phyloP scores from a whole-genome alignment of 768 basidiomycete species.

The Leucocoprinus birnbaumii region DNA sequence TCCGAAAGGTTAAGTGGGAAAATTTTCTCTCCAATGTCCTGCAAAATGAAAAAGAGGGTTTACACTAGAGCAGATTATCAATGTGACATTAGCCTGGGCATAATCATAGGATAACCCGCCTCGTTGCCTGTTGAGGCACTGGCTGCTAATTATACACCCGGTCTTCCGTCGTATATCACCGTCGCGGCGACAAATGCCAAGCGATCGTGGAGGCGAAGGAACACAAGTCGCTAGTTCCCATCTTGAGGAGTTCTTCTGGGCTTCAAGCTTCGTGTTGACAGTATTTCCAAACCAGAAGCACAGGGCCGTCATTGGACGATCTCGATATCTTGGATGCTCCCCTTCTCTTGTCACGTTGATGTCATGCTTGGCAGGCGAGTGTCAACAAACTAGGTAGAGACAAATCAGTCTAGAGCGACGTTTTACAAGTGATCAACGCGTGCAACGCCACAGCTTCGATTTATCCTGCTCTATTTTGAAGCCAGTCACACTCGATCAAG shows the following conservation, averaged over 20 bases:
- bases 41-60: not conserved
- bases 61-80: not conserved
- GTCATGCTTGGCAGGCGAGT: constrained; percentile 1
- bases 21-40: not conserved
- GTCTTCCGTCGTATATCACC: constrained; percentile 1
- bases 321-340: not conserved
- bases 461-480: not conserved
- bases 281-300: not conserved
- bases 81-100: not conserved
- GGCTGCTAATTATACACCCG: not conserved
- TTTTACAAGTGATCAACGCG: not conserved
- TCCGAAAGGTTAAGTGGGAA: not conserved
- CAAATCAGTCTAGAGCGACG: too few relatives aligned
- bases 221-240: not conserved
- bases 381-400: not conserved
- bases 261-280: not conserved
- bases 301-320: not conserved
- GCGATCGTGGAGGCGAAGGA: not conserved
- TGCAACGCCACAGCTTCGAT: not conserved
- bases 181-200: not conserved
- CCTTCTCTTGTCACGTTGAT: not conserved
- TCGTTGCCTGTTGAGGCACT: not conserved
- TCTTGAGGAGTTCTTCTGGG: not conserved
- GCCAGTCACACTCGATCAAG: not conserved
- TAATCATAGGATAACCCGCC: not conserved